Evolutionary conservation across 768 basidiomycete genomes (phyloP).

Genomic region (Chalciporus pseudorubinellus): DNA sequence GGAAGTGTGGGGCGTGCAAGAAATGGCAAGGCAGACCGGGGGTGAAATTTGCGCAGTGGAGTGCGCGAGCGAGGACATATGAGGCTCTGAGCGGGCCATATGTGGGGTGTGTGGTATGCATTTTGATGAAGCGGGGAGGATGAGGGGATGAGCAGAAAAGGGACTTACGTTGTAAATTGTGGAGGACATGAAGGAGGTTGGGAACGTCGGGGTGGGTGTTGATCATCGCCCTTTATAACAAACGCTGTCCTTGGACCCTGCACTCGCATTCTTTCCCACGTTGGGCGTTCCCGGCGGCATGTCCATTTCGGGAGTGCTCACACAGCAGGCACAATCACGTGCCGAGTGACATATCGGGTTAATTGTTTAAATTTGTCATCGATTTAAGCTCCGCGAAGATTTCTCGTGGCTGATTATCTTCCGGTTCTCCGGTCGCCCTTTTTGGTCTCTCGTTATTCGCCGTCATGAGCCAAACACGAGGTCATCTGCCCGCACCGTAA

Average conservation of each 20-base stretch:
- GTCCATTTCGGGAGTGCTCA: slow-evolving; percentile 22
- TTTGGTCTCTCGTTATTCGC: no score
- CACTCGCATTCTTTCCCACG: slow-evolving; percentile 34
- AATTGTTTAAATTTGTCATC: slow-evolving; percentile 12
- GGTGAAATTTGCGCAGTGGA: slow-evolving; percentile 26
- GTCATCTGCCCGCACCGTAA: neutral
- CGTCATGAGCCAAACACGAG: no score
- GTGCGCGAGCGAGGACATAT: slow-evolving; percentile 2
- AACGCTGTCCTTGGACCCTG: slow-evolving; percentile 35
- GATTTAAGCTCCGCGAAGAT: slow-evolving; percentile 24
- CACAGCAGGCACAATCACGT: slow-evolving; percentile 34
- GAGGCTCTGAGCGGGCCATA: neutral
- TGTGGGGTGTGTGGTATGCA: neutral
- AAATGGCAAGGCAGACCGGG: slow-evolving; percentile 2
- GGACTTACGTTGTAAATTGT: slow-evolving; percentile 39
- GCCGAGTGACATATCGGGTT: slow-evolving; percentile 17
- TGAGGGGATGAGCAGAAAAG: neutral
- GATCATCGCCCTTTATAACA: slow-evolving; percentile 41
- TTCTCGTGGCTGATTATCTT: neutral
- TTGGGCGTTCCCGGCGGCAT: slow-evolving; percentile 35
- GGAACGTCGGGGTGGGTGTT: slow-evolving; percentile 38
- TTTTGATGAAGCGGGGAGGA: neutral
- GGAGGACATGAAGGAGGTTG: slow-evolving; percentile 38
- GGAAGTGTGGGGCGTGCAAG: neutral
- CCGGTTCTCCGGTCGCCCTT: neutral